Evolutionary conservation across 2,329 filamentous ascomycete species (phyloP).

Genomic region (Penicillium sp.): DNA sequence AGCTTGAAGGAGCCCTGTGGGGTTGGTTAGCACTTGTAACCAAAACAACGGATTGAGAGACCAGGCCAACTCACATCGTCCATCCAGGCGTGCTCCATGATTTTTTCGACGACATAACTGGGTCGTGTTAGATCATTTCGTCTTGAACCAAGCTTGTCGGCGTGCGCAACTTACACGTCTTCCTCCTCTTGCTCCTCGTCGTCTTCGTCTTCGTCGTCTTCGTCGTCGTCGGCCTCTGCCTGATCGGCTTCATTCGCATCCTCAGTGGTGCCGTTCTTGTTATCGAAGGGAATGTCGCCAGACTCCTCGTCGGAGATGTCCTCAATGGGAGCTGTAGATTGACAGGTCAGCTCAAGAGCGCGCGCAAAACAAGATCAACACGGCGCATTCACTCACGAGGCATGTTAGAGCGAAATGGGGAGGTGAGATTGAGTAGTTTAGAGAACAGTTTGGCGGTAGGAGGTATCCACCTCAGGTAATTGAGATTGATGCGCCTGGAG

Average conservation of each 20-base stretch:
- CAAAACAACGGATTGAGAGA: neutral
- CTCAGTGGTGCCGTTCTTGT: constrained; percentile 23
- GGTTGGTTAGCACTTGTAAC: constrained; percentile 19
- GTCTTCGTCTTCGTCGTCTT: constrained; percentile 32
- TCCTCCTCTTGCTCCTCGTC: constrained; percentile 27
- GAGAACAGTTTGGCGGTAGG: constrained; percentile 36
- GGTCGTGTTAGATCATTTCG: constrained; percentile 13
- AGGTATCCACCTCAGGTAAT: constrained; percentile 8
- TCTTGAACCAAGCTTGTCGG: constrained; percentile 6
- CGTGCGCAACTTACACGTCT: constrained; percentile 35
- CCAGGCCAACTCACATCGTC: constrained; percentile 35
- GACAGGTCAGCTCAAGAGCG: constrained; percentile 8
- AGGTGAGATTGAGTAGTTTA: constrained; percentile 25
- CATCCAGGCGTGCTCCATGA: constrained; percentile 40
- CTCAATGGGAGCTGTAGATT: constrained; percentile 33
- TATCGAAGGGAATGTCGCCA: constrained; percentile 42
- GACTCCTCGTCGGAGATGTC: constrained; percentile 42
- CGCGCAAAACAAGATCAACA: constrained; percentile 15
- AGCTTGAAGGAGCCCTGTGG: constrained; percentile 42
- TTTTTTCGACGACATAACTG: constrained; percentile 47
- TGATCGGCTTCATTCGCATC: constrained; percentile 23
- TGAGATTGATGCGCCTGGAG: neutral
- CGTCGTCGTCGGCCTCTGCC: constrained; percentile 25
- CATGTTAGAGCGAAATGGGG: constrained; percentile 34
- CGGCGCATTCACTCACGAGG: constrained; percentile 40